These are phyloP conservation scores for Phytophthora cactorum DNA, from an alignment of 352 stramenopile species.

Conservation along the genomic window DNA sequence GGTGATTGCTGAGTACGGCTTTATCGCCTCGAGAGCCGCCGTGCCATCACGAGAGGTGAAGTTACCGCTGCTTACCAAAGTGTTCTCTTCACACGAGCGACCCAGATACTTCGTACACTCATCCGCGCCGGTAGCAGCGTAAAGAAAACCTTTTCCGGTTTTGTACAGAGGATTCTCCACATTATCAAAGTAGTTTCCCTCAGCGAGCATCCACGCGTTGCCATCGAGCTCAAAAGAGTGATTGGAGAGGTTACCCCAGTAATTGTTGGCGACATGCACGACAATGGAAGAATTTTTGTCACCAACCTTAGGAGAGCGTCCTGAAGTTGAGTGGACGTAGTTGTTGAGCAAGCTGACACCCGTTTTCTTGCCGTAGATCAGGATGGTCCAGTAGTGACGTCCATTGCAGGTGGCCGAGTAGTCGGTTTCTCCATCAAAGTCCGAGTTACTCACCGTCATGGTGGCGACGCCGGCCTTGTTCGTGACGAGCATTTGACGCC, in stretches of 20 bases:
- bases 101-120: background rate
- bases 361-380: background rate
- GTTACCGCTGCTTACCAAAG: background rate
- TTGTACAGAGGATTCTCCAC: background rate
- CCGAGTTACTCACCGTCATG: background rate
- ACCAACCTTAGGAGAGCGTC: background rate
- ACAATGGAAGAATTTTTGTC: background rate
- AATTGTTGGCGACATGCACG: background rate
- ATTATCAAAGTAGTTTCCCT: background rate
- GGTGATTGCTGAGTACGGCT: background rate
- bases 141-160: background rate
- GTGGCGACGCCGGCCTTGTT: background rate
- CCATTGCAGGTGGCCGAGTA: background rate
- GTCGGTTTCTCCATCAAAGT: background rate
- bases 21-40: background rate
- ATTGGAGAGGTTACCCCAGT: background rate
- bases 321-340: background rate
- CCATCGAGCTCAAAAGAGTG: background rate
- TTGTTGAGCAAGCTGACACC: background rate
- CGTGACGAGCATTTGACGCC: background rate
- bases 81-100: background rate
- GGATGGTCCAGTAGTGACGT: background rate
- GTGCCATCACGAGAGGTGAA: background rate
- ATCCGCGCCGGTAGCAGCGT: background rate
- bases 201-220: background rate